Evolutionary conservation across 305 asterid genomes (phyloP), one percentile per base, ranked within the genome.

Genomic region (Fraxinus albicans): DNA sequence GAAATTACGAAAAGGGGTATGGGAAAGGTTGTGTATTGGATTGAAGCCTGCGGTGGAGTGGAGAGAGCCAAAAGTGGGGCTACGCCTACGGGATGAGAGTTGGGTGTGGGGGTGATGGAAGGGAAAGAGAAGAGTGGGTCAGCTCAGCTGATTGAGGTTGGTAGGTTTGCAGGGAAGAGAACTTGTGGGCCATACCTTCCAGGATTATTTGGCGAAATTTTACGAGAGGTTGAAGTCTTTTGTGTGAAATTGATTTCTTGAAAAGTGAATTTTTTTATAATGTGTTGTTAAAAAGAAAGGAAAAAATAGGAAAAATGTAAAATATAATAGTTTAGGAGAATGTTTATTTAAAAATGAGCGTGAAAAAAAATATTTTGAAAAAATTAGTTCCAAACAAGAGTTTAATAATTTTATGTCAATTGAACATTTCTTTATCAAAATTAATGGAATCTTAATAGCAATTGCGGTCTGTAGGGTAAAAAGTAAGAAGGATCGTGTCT

Each of bases 1-100:
- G 84, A 83, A 91, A 88, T 90, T 77, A 27, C 70, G 70, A 60
- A 60, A 80, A 38, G 40, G 78, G 42, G 27, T 58, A 2, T 13
- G 38, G 77, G 79, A 81, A 86, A 80, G 79, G 72, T 13, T 25
- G 47, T 44, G 79, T 42, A 58, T 6, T 77, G 40, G 13, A 19
- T 58, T 58, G 44, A 3, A 21, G 21, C 35, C 65, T 27, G 77
- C 42, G 23, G 77, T 29, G 77, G 44, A 72, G 44, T 72, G 77
- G 77, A 72, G 23, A 33, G 40, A 72, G 77, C 21, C 34, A 72
- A 31, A 72, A 33, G 10, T 33, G 31, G 69, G 13, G 69, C 4
- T 10, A 12, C 4, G 55, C 13, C 5, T 2, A 60, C 4, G 70
- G 70, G 13, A 0, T 7, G 29, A 19, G 70, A 0, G 13, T 8